phyloP scores from a whole-genome alignment of 306 rosid genomes.

The Bauhinia variegata region DNA sequence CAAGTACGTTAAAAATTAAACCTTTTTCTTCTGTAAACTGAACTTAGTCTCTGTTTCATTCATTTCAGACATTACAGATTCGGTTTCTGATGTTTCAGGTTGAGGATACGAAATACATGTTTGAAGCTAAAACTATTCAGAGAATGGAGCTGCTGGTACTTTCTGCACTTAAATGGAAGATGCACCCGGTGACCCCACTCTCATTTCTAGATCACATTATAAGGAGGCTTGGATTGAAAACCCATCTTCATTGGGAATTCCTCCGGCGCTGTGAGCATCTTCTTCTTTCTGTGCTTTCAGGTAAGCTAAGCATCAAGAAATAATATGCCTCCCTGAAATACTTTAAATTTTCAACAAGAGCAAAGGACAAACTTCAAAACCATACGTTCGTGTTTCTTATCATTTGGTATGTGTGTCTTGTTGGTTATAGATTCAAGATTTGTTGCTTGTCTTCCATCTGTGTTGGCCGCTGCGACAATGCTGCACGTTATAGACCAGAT shows the following conservation, averaged over 20 bases:
- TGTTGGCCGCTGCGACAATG: constrained; percentile 91
- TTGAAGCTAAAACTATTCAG: constrained; percentile 84
- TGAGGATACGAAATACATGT: constrained; percentile 60
- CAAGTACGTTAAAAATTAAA: constrained; percentile 57
- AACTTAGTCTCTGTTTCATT: background rate
- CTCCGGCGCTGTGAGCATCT: constrained; percentile 73
- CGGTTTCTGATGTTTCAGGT: constrained; percentile 51
- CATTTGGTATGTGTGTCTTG: constrained; percentile 7
- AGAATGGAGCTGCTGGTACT: constrained; percentile 93
- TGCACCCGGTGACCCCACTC: constrained; percentile 91
- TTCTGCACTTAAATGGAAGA: constrained; percentile 81
- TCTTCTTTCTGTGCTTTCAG: constrained; percentile 70
- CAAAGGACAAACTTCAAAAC: constrained; percentile 1
- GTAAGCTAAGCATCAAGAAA: constrained; percentile 48
- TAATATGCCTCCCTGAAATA: too few species aligned
- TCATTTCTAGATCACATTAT: constrained; percentile 81
- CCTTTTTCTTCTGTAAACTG: background rate
- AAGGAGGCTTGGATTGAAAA: constrained; percentile 77
- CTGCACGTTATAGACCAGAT: constrained; percentile 70
- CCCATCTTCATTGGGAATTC: constrained; percentile 69
- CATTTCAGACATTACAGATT: constrained; percentile 5
- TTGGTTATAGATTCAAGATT: constrained; percentile 69
- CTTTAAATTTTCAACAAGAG: too few species aligned
- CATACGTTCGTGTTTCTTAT: constrained; percentile 16
- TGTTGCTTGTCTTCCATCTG: constrained; percentile 83